phyloP scores from a whole-genome alignment of 441 rosid genomes.

The Sinapis alba region DNA sequence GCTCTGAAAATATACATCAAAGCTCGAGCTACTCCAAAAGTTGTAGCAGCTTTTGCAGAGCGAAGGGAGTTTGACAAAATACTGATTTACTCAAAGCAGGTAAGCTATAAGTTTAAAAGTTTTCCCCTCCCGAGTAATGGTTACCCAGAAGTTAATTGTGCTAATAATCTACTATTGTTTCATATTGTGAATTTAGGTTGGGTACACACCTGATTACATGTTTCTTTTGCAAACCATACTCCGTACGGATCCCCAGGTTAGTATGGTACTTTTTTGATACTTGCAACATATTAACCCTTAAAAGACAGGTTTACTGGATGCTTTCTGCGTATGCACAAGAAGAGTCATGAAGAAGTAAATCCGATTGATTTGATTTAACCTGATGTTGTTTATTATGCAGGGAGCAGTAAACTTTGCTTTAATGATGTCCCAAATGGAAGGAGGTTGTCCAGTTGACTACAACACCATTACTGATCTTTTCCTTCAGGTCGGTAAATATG shows the following conservation, averaged over 20 bases:
- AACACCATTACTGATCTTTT: slow-evolving; percentile 99
- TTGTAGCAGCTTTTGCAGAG: slow-evolving; percentile 99
- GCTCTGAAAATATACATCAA: slow-evolving; percentile 96
- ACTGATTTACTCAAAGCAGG: slow-evolving; percentile 99
- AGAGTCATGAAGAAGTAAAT: slow-evolving; percentile 7
- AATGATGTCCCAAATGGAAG: slow-evolving; percentile 99
- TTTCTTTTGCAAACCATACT: slow-evolving; percentile 99
- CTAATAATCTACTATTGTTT: slow-evolving; percentile 28
- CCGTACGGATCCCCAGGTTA: slow-evolving; percentile 98
- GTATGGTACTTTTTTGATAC: slow-evolving; percentile 31
- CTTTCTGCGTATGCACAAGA: slow-evolving; percentile 14
- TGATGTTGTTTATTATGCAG: slow-evolving; percentile 44
- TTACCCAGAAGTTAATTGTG: slow-evolving; percentile 17
- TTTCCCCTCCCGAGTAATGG: slow-evolving; percentile 7
- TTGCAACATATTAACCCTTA: slow-evolving; percentile 24
- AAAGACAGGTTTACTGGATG: slow-evolving; percentile 5
- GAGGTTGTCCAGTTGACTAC: slow-evolving; percentile 98
- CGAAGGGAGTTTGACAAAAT: slow-evolving; percentile 99
- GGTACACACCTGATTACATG: slow-evolving; percentile 97
- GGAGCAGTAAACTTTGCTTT: slow-evolving; percentile 99
- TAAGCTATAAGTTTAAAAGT: slow-evolving; percentile 33
- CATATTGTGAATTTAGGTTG: slow-evolving; percentile 65
- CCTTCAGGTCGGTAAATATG: slow-evolving; percentile 72
- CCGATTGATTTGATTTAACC: not conserved
- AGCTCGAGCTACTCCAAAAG: slow-evolving; percentile 99